Percentiles rank a stretch among this genome's conserved stretches.
Evolutionary conservation across 2,329 filamentous ascomycete genomes (phyloP).

Genomic region (Calonectria crousiana): DNA sequence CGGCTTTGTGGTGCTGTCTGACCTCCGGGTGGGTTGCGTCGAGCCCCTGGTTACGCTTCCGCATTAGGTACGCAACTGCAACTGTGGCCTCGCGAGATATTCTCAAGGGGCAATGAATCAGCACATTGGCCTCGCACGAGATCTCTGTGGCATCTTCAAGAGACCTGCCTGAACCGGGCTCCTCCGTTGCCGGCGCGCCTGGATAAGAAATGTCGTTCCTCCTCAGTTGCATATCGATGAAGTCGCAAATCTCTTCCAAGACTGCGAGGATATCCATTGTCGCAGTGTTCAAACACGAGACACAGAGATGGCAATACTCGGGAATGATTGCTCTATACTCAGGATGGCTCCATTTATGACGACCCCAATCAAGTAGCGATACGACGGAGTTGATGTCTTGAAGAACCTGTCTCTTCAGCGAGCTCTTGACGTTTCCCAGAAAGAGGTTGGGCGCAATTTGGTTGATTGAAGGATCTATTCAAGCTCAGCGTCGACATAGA

Average conservation of each 20-base stretch:
- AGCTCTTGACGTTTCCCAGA: slow-evolving; percentile 41
- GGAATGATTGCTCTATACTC: slow-evolving; percentile 39
- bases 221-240: slow-evolving; percentile 38
- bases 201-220: slow-evolving; percentile 1
- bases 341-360: slow-evolving; percentile 33
- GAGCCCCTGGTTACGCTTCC: slow-evolving; percentile 33
- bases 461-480: slow-evolving; percentile 37
- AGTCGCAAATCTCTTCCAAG: slow-evolving; percentile 41
- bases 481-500: slow-evolving; percentile 4
- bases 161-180: slow-evolving; percentile 2
- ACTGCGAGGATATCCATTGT: slow-evolving; percentile 41
- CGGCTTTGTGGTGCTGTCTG: slow-evolving; percentile 36
- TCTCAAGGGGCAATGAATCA: slow-evolving; percentile 51
- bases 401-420: slow-evolving; percentile 36
- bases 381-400: slow-evolving; percentile 41
- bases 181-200: slow-evolving; percentile 12
- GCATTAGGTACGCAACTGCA: slow-evolving; percentile 50
- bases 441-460: slow-evolving; percentile 39
- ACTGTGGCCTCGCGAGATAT: slow-evolving; percentile 48
- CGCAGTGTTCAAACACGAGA: slow-evolving; percentile 39
- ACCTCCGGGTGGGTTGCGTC: slow-evolving; percentile 36
- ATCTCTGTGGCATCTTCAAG: background rate
- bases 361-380: slow-evolving; percentile 36
- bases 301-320: slow-evolving; percentile 36
- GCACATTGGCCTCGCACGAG: slow-evolving; percentile 33